phyloP scores from a whole-genome alignment of 2,329 filamentous ascomycete species.

The Clathrospora elynae region DNA sequence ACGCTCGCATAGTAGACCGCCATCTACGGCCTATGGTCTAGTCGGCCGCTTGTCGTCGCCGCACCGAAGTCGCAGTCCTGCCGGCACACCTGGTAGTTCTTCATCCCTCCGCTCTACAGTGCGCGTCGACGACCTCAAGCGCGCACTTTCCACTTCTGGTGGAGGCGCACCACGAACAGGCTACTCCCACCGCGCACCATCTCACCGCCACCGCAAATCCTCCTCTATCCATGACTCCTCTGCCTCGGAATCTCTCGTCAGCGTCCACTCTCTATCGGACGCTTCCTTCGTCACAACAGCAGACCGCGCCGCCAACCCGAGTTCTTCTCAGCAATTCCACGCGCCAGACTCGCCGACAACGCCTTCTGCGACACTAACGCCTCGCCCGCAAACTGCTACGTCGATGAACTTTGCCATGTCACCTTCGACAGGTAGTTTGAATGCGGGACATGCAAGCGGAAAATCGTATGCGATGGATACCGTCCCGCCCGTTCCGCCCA shows the following conservation, averaged over 20 bases:
- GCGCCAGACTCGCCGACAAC: constrained; percentile 14
- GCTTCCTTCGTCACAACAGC: constrained; percentile 55
- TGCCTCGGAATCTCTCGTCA: constrained; percentile 72
- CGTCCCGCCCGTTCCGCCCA: constrained; percentile 44
- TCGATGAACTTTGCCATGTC: constrained; percentile 11
- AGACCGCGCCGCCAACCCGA: constrained; percentile 19
- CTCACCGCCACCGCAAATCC: constrained; percentile 46
- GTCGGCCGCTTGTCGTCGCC: constrained; percentile 40
- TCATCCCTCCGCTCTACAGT: constrained; percentile 48
- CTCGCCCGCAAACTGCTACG: constrained; percentile 20
- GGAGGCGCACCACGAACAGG: constrained; percentile 35
- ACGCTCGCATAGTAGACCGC: constrained; percentile 41
- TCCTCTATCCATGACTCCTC: constrained; percentile 54
- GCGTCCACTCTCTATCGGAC: constrained; percentile 72
- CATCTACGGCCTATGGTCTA: constrained; percentile 43
- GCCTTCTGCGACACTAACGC: constrained; percentile 31
- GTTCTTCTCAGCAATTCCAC: constrained; percentile 1
- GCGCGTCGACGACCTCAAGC: constrained; percentile 55
- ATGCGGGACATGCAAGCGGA: constrained; percentile 22
- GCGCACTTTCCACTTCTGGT: constrained; percentile 49
- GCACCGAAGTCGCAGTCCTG: constrained; percentile 35
- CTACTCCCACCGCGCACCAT: constrained; percentile 35
- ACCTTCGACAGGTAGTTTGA: too few relatives aligned
- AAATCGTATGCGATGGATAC: constrained; percentile 19
- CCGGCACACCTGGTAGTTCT: constrained; percentile 41